phyloP scores from a whole-genome alignment of 2,329 filamentous ascomycete species.

The Neodidymelliopsis sp. region DNA sequence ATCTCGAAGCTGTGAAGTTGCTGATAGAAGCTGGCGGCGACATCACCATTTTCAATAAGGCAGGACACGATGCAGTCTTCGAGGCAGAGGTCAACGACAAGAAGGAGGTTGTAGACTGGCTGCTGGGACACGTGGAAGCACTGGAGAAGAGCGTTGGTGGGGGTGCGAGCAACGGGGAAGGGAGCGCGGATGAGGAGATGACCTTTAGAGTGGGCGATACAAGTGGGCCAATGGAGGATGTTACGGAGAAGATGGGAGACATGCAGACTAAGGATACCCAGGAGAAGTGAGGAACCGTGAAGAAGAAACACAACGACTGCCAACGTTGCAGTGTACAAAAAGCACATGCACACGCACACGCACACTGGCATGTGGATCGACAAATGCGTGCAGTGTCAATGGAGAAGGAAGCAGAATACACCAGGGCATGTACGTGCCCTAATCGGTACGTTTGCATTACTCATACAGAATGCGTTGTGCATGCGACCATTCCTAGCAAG shows the following conservation, averaged over 20 bases:
- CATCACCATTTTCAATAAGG: constrained; percentile 78
- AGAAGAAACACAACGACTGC: background rate
- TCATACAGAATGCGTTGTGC: constrained; percentile 5
- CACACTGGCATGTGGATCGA: too few relatives aligned
- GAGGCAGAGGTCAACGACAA: constrained; percentile 60
- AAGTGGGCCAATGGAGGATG: constrained; percentile 35
- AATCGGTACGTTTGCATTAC: constrained; percentile 13
- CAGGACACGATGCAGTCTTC: constrained; percentile 72
- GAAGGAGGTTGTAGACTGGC: constrained; percentile 57
- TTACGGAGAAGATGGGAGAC: constrained; percentile 43
- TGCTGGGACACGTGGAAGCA: constrained; percentile 56
- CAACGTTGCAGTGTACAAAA: too few relatives aligned
- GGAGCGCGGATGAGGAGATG: constrained; percentile 25
- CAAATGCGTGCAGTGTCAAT: too few relatives aligned
- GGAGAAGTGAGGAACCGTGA: constrained; percentile 3
- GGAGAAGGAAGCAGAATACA: background rate
- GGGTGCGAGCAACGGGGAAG: constrained; percentile 38
- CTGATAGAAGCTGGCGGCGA: constrained; percentile 80
- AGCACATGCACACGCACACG: too few relatives aligned
- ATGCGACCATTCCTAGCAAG: background rate
- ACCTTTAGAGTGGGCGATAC: constrained; percentile 20
- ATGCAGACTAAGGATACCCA: constrained; percentile 33
- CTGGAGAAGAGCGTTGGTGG: constrained; percentile 50
- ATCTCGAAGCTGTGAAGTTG: constrained; percentile 79
- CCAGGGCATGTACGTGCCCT: background rate